Conservation (phyloP, 768 basidiomycete genomes). For the Boletus vermiculosoides region DNA sequence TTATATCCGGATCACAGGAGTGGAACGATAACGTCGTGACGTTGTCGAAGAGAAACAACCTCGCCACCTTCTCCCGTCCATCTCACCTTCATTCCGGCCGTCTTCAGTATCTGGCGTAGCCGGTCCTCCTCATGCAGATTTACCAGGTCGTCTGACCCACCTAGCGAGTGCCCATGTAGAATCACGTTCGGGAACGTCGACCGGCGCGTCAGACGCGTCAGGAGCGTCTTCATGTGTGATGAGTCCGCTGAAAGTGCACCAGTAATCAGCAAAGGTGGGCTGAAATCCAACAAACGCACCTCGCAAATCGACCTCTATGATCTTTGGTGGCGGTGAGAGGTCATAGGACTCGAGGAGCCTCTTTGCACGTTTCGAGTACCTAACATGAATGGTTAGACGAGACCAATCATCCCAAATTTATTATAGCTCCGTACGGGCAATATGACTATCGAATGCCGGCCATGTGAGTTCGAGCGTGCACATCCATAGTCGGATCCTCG, state of each 20-base stretch:
- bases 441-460: conserved; percentile 49
- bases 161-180: conserved; percentile 58
- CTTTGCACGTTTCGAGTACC: conserved; percentile 34
- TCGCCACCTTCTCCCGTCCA: conserved; percentile 13
- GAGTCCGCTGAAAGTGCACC: conserved; percentile 49
- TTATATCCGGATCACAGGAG: not conserved
- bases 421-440: conserved; percentile 58
- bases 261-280: not conserved
- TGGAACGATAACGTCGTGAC: not conserved
- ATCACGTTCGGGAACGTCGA: conserved; percentile 77
- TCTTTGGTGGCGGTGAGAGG: conserved; percentile 59
- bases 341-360: conserved; percentile 58
- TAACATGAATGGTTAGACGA: not conserved
- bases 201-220: conserved; percentile 63
- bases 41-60: not conserved
- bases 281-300: conserved; percentile 36
- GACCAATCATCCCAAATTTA: not conserved
- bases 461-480: not conserved
- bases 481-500: not conserved
- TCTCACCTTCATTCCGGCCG: conserved; percentile 43
- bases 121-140: conserved; percentile 43
- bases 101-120: conserved; percentile 46
- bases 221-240: conserved; percentile 58
- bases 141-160: conserved; percentile 63
- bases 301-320: conserved; percentile 76